Evolutionary conservation across 345 rosid genomes (phyloP).

Genomic region (Iberis pinnata): DNA sequence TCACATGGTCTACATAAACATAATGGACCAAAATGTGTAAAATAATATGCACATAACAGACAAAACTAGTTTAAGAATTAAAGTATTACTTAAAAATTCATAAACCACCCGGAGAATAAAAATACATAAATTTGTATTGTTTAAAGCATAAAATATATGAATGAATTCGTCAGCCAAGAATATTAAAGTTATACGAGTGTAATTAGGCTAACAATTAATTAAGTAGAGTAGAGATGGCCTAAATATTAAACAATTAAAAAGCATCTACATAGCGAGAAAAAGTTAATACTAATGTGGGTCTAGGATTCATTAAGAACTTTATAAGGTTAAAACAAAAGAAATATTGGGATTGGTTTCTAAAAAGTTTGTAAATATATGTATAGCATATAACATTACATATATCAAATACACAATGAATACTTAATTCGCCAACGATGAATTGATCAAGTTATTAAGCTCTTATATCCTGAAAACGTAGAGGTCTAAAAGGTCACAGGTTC

Average conservation of each 20-base stretch:
- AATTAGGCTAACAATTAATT: too few relatives aligned
- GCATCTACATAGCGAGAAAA: slow-evolving; percentile 1
- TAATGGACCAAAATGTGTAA: slow-evolving; percentile 16
- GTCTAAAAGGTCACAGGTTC: too few relatives aligned
- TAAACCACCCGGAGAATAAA: slow-evolving; percentile 28
- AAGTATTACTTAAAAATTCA: slow-evolving; percentile 14
- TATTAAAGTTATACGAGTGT: too few relatives aligned
- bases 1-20: slow-evolving; percentile 15
- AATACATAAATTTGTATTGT: slow-evolving; percentile 12
- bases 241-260: slow-evolving; percentile 19
- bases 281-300: slow-evolving; percentile 18
- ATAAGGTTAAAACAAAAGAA: slow-evolving; percentile 6
- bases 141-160: slow-evolving; percentile 6
- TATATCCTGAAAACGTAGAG: too few relatives aligned
- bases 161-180: slow-evolving; percentile 18
- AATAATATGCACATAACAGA: slow-evolving; percentile 12
- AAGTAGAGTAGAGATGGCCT: too few relatives aligned
- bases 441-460: too few relatives aligned
- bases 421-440: too few relatives aligned
- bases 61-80: not conserved
- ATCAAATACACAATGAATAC: too few relatives aligned
- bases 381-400: too few relatives aligned
- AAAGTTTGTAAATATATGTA: too few relatives aligned
- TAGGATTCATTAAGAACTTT: slow-evolving; percentile 14
- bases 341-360: too few relatives aligned